Conservation (phyloP, 2,329 filamentous ascomycete genomes). For the Aspergillus sp. region DNA sequence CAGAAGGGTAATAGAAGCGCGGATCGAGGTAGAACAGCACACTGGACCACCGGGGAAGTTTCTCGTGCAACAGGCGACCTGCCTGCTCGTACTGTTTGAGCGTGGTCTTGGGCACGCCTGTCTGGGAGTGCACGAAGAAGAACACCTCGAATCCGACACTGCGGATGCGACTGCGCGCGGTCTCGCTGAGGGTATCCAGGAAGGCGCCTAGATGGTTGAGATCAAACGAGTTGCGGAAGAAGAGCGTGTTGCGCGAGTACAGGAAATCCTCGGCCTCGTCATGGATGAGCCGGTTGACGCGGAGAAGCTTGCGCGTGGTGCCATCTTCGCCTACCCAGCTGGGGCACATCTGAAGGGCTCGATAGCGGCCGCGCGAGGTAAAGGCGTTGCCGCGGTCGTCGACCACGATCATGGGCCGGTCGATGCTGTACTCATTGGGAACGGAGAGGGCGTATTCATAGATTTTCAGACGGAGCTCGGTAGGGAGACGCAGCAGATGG, state of each 20-base stretch:
- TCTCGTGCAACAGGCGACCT: constrained; percentile 15
- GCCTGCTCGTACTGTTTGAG: constrained; percentile 24
- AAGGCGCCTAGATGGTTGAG: constrained; percentile 22
- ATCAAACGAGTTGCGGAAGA: constrained; percentile 29
- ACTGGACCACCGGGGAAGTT: constrained; percentile 19
- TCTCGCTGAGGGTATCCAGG: constrained; percentile 25
- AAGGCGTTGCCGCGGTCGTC: constrained; percentile 25
- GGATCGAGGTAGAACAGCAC: constrained; percentile 29
- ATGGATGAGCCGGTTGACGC: constrained; percentile 28
- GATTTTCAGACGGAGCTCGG: constrained; percentile 27
- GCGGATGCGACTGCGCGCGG: constrained; percentile 23
- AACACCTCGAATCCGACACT: constrained; percentile 30
- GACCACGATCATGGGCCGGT: constrained; percentile 27
- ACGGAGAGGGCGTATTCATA: constrained; percentile 25
- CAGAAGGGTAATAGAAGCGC: constrained; percentile 24
- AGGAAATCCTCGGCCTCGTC: constrained; percentile 27
- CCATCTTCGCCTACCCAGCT: constrained; percentile 27
- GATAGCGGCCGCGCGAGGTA: constrained; percentile 23
- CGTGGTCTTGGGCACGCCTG: constrained; percentile 25
- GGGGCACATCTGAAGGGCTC: constrained; percentile 26
- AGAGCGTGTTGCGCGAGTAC: constrained; percentile 28
- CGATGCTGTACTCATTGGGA: constrained; percentile 23
- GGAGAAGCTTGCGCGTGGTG: constrained; percentile 22
- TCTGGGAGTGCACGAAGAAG: constrained; percentile 30
- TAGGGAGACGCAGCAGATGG: constrained; percentile 19